Evolutionary conservation across 2,329 filamentous ascomycete genomes (phyloP).

Genomic region (Rachicladosporium sp.): DNA sequence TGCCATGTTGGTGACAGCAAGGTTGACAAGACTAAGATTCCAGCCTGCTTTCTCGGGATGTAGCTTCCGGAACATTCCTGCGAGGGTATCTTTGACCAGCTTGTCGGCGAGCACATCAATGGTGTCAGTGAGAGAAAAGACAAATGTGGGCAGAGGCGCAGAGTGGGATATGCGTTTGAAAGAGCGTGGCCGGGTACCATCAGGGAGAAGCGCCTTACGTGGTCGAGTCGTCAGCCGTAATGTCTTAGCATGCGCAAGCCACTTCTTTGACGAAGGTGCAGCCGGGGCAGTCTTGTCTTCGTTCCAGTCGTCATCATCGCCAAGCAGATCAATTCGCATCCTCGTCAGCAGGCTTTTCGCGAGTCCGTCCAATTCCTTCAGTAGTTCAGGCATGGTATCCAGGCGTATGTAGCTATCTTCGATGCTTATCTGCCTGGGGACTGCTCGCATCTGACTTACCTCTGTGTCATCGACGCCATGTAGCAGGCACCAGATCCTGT

Average conservation of each 20-base stretch:
- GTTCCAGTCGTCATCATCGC: conserved; percentile 33
- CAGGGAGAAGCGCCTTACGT: conserved; percentile 38
- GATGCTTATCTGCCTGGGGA: conserved; percentile 84
- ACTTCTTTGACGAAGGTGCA: conserved; percentile 30
- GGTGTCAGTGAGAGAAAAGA: conserved; percentile 52
- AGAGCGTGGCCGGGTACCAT: conserved; percentile 43
- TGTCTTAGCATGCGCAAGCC: conserved; percentile 72
- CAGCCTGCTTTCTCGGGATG: conserved; percentile 58
- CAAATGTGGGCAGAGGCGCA: conserved; percentile 56
- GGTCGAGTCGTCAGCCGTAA: conserved; percentile 69
- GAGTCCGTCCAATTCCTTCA: conserved; percentile 56
- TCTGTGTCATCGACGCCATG: conserved; percentile 68
- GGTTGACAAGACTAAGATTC: conserved; percentile 73
- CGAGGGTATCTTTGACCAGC: conserved; percentile 55
- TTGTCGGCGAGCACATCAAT: conserved; percentile 51
- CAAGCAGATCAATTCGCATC: conserved; percentile 65
- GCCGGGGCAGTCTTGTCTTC: conserved; percentile 12
- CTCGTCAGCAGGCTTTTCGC: conserved; percentile 59
- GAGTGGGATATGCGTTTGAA: conserved; percentile 68
- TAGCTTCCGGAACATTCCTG: conserved; percentile 62
- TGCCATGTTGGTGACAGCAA: conserved; percentile 77
- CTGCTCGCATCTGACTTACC: conserved; percentile 56
- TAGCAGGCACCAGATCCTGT: conserved; percentile 62
- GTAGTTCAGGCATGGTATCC: conserved; percentile 50
- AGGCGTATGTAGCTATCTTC: conserved; percentile 80